A percentile compares a stretch with the other conserved stretches of the same genome.
Evolutionary conservation across 352 stramenopile genomes (phyloP).

Genomic region (Halophytophthora polymorphica): DNA sequence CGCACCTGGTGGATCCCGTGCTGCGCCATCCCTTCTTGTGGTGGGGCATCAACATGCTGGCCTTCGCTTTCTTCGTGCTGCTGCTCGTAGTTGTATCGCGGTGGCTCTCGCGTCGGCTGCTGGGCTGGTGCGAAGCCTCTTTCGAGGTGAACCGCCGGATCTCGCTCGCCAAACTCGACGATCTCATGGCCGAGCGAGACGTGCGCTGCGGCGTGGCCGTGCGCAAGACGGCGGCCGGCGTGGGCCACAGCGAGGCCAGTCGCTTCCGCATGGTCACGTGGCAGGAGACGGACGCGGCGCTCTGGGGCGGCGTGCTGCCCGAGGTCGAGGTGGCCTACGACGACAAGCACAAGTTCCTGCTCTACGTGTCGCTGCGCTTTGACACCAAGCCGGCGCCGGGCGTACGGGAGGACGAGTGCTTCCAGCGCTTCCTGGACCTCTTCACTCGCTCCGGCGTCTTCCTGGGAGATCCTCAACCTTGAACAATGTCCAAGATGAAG

Average conservation of each 20-base stretch:
- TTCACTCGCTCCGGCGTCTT: conserved; percentile 30
- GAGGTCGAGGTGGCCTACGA: conserved; percentile 74
- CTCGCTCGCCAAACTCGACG: conserved; percentile 24
- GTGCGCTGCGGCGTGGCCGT: conserved; percentile 22
- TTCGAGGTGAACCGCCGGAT: conserved; percentile 63
- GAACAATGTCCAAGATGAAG: not conserved
- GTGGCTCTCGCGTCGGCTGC: conserved; percentile 45
- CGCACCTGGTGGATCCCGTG: conserved; percentile 38
- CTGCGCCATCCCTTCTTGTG: conserved; percentile 58
- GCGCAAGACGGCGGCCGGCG: conserved; percentile 15
- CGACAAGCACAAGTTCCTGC: conserved; percentile 55
- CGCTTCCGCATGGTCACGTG: conserved; percentile 89
- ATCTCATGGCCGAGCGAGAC: conserved; percentile 27
- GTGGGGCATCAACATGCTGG: conserved; percentile 91
- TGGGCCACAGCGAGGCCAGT: conserved; percentile 42
- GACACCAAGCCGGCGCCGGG: conserved; percentile 34
- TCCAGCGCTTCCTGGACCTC: conserved; percentile 46
- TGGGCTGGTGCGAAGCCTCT: conserved; percentile 87
- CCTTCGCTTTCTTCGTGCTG: conserved; percentile 63
- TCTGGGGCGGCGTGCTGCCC: conserved; percentile 85
- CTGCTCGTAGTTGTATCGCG: conserved; percentile 46
- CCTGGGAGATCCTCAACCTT: conserved; percentile 12
- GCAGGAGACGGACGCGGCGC: conserved; percentile 74
- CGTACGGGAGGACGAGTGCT: conserved; percentile 41
- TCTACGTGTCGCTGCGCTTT: conserved; percentile 57